Base-by-base conservation (phyloP, 768 basidiomycete genomes). In the Mycena albidolilacea region DNA sequence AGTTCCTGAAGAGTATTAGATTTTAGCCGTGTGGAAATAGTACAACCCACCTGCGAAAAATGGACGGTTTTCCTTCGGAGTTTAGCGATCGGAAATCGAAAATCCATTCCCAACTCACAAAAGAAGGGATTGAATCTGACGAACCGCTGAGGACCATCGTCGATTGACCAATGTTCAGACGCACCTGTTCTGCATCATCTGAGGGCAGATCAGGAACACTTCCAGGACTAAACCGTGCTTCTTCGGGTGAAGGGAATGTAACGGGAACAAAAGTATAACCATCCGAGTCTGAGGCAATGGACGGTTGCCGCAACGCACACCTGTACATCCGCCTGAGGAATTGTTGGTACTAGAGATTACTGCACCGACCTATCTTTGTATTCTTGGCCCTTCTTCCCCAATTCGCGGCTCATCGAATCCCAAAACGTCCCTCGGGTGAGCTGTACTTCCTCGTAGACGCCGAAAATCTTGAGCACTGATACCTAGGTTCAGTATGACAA, bases 151-250 rank as follows among this genome's bases (percentile, higher is more conserved):
- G 35, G 81, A 79, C n/a, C 64, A 59, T 23, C 77, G 79, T 23
- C 84, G 79, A 80, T 3, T 78, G 75, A 52, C 82, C 84, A 43
- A 84, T 0, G 80, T 81, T 17, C 73, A 67, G 5, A 80, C 79
- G 0, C 70, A 75, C 74, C 65, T 71, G 74, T 39, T 75, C 74
- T 7, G 67, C 70, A 41, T 75, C 70, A 60, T 75, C 70, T 9
- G 70, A 43, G 11, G 74, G 74, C 9, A 75, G 21, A 57, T 75
- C 62, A 12, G 67, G 69, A n/a, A 61, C 63, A 17, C 46, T 21
- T 9, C 61, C 65, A 15, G 59, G 39, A 23, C 23, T 57, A 11
- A 57, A 48, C 10, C 14, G 43, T 12, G 37, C 66, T 30, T 72
- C 64, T 19, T 58, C 43, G 3, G 21, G 65, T 12, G 54, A 21